Evolutionary conservation across 257 asterid species (phyloP).

Genomic region (Solanum pennellii): DNA sequence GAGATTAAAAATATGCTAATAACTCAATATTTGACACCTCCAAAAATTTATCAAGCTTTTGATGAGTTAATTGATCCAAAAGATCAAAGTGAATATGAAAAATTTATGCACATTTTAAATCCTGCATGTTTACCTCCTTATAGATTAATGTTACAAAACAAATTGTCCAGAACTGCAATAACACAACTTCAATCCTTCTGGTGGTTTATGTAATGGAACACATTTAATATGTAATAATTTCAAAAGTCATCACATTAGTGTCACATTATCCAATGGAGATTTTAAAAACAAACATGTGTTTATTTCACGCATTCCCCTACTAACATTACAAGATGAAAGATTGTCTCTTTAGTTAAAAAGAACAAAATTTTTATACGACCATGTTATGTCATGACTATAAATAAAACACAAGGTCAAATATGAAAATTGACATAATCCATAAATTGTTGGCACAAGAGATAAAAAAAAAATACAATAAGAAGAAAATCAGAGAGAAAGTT

Average conservation of each 20-base stretch:
- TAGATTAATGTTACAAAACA: too few relatives aligned
- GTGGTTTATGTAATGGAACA: background rate
- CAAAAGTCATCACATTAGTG: background rate
- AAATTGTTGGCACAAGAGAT: too few relatives aligned
- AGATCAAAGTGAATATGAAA: background rate
- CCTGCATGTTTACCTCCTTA: background rate
- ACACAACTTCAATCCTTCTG: background rate
- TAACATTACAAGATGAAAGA: background rate
- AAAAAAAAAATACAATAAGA: too few relatives aligned
- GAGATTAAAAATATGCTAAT: background rate
- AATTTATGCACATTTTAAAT: too few relatives aligned
- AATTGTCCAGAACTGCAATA: background rate
- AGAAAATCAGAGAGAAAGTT: too few relatives aligned
- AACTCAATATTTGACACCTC: background rate
- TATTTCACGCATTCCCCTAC: background rate
- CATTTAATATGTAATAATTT: background rate
- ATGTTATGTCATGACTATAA: background rate
- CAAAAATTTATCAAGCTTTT: background rate
- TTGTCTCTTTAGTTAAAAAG: background rate
- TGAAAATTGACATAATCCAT: background rate
- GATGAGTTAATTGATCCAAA: background rate
- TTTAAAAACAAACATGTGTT: background rate
- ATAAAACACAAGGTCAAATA: background rate
- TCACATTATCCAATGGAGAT: background rate
- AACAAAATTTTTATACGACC: too few relatives aligned